These are phyloP conservation scores for Geosmithia morbida DNA, from an alignment of 2,329 filamentous ascomycete species.

Conservation along the genomic window DNA sequence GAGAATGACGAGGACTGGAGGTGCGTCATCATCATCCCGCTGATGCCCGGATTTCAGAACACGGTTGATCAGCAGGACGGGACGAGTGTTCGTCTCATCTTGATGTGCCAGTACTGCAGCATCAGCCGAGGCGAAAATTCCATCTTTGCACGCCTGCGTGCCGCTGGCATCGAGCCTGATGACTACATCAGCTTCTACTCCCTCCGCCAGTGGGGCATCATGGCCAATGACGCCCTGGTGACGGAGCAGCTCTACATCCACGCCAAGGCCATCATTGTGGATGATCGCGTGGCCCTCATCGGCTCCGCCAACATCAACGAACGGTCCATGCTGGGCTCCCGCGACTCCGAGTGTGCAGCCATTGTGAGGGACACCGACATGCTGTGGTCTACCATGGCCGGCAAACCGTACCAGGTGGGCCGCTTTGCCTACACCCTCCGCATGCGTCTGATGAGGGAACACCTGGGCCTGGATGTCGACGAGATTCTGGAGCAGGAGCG, in stretches of 20 bases:
- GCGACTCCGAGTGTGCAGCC: slow-evolving; percentile 85
- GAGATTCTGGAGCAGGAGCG: slow-evolving; percentile 72
- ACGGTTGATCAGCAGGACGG: slow-evolving; percentile 90
- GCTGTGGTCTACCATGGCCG: slow-evolving; percentile 83
- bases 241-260: slow-evolving; percentile 98
- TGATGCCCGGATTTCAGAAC: slow-evolving; percentile 98
- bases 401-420: slow-evolving; percentile 76
- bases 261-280: slow-evolving; percentile 91
- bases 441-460: slow-evolving; percentile 89
- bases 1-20: slow-evolving; percentile 82
- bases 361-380: slow-evolving; percentile 88
- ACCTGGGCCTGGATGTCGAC: slow-evolving; percentile 90
- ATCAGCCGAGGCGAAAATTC: slow-evolving; percentile 88
- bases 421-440: slow-evolving; percentile 87
- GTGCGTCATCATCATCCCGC: slow-evolving; percentile 75
- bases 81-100: slow-evolving; percentile 85
- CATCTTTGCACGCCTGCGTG: slow-evolving; percentile 75
- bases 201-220: slow-evolving; percentile 80
- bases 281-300: slow-evolving; percentile 85
- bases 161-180: slow-evolving; percentile 74
- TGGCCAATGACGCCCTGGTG: slow-evolving; percentile 70
- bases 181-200: slow-evolving; percentile 95
- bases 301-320: slow-evolving; percentile 99
- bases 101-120: slow-evolving; percentile 93
- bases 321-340: slow-evolving; percentile 79